Base-by-base conservation (phyloP, 768 basidiomycete genomes). In the Lyophyllum semitale region DNA sequence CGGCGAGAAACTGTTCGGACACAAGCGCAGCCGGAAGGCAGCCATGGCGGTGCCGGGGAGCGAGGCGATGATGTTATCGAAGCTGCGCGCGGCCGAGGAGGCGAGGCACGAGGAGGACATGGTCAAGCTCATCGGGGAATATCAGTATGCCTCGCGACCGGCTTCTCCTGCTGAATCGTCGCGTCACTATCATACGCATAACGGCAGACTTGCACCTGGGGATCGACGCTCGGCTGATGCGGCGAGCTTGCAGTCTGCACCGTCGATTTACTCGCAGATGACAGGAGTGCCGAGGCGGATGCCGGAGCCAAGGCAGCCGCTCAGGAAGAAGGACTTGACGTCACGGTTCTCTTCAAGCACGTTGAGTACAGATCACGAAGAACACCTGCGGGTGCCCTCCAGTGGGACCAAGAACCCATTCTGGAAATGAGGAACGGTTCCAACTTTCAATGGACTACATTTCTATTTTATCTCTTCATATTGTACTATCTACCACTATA, bases 1-100 rank as follows among this genome's bases (percentile, higher is more conserved):
- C 54, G 80, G 85, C 5, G 81, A 81, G 70, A 77, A 68, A 69
- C 61, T 90, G 26, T 88, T 88, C 63, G 83, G 87, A 7, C 79
- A 76, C 58, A 62, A 60, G 15, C 45, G 47, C n/a, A 64, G 61
- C 42, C 58, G 45, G 25, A 57, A 53, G 27, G 40, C 55, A 8
- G 48, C 46, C 29, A 9, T 63, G 20, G 43, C 48, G 8, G 37
- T 59, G 23, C 45, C 37, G 1, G 60, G 61, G 41, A 55, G 44
- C 42, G 64, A 66, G 45, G 44, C 49, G 9, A 33, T 60, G n/a
- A 54, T 57, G 49, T 33, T 66, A 46, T 38, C 33, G 29, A 63
- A 62, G 29, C 48, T 63, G 1, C 57, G 57, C 22, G 54, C 55
- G 40, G 60, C 60, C 17, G 65, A 66, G 48, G 65, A 68, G 54